These are phyloP conservation scores for Trametes coccinea DNA, from an alignment of 768 basidiomycete species.

Conservation along the genomic window DNA sequence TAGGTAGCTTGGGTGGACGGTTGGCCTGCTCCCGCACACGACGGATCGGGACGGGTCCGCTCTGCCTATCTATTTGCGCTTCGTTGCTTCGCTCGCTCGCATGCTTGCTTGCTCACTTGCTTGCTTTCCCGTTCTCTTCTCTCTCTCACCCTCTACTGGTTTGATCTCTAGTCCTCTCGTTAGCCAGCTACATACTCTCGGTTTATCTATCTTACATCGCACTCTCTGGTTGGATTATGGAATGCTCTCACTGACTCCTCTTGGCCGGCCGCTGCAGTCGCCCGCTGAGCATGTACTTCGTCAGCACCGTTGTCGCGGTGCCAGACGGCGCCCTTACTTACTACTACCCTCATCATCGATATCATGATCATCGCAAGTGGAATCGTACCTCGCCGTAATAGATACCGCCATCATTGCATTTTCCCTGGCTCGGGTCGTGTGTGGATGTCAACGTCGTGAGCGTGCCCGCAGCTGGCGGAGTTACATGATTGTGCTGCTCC, in stretches of 20 bases:
- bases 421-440: background rate
- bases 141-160: background rate
- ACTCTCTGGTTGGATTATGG: slow-evolving; percentile 17
- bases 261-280: background rate
- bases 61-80: slow-evolving; percentile 12
- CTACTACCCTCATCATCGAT: background rate
- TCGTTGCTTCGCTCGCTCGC: background rate
- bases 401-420: slow-evolving; percentile 2
- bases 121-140: background rate
- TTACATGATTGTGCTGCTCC: too few species aligned
- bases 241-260: background rate
- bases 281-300: slow-evolving; percentile 10
- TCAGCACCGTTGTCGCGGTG: background rate
- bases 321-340: background rate
- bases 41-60: background rate
- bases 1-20: background rate
- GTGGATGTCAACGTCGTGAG: too few species aligned
- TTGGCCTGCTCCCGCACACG: background rate
- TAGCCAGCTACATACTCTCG: slow-evolving; percentile 1
- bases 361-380: background rate
- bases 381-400: slow-evolving; percentile 15
- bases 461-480: too few species aligned
- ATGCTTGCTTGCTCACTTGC: background rate
- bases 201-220: slow-evolving; percentile 18
- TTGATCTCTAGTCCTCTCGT: background rate